Conservation (phyloP, 495 filamentous ascomycete genomes). For the Penicillium lividum region DNA sequence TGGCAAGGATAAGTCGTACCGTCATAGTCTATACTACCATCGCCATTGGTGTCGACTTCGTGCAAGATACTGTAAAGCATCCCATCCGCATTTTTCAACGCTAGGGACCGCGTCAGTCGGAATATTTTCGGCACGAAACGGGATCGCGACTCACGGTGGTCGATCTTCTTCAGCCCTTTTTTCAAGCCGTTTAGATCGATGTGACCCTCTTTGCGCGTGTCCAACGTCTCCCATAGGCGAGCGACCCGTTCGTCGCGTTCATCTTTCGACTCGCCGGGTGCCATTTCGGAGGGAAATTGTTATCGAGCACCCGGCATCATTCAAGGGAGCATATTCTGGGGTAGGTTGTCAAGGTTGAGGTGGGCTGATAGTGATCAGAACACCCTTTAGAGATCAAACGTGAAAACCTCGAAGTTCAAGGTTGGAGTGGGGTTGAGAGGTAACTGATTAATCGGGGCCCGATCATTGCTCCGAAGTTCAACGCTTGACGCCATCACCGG, state of each 20-base stretch:
- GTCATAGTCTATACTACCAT: slow-evolving; percentile 86
- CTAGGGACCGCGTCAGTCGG: slow-evolving; percentile 41
- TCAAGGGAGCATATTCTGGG: slow-evolving; percentile 23
- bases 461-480: slow-evolving; percentile 37
- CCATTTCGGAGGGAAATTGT: slow-evolving; percentile 44
- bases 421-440: slow-evolving; percentile 18
- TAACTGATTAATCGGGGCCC: slow-evolving; percentile 37
- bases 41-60: slow-evolving; percentile 79
- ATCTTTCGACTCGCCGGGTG: slow-evolving; percentile 62
- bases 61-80: slow-evolving; percentile 77
- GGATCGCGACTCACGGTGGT: slow-evolving; percentile 73
- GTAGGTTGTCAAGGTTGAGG: neutral
- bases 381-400: slow-evolving; percentile 1
- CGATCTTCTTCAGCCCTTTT: slow-evolving; percentile 81
- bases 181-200: slow-evolving; percentile 81
- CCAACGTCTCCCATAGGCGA: slow-evolving; percentile 77
- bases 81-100: slow-evolving; percentile 90
- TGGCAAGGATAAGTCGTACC: slow-evolving; percentile 50
- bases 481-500: slow-evolving; percentile 36
- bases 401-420: slow-evolving; percentile 10
- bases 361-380: neutral
- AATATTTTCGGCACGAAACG: slow-evolving; percentile 28
- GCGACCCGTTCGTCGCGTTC: slow-evolving; percentile 75
- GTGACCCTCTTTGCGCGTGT: slow-evolving; percentile 71
- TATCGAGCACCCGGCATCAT: slow-evolving; percentile 46